Evolutionary conservation across 257 asterid genomes (phyloP).

Genomic region (Solanum clarkiae): DNA sequence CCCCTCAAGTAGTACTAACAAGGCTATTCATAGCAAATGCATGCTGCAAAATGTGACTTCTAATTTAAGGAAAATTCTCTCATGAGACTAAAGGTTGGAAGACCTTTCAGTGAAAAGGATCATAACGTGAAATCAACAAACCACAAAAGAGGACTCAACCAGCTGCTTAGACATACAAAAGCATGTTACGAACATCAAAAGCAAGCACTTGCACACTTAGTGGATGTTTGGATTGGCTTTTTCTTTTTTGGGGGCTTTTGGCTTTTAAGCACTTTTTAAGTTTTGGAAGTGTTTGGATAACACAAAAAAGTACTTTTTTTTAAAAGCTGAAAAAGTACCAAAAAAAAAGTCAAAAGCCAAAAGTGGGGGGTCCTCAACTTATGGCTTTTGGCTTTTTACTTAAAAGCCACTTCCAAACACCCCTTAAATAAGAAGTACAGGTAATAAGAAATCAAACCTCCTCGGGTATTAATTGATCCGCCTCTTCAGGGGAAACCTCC

Average conservation of each 20-base stretch:
- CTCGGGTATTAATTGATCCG: slow-evolving; percentile 71
- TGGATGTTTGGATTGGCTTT: no score
- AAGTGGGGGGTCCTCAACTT: no score
- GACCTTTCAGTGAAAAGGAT: not conserved
- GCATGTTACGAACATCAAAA: not conserved
- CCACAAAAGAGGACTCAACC: not conserved
- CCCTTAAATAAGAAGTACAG: not conserved
- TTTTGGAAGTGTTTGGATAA: no score
- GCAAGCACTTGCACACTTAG: not conserved
- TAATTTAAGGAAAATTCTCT: not conserved
- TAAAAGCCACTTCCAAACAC: no score
- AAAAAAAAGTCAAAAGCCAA: no score
- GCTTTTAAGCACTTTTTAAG: no score
- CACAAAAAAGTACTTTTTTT: no score
- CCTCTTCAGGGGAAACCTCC: slow-evolving; percentile 95
- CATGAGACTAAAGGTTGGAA: not conserved
- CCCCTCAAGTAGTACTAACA: not conserved
- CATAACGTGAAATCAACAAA: not conserved
- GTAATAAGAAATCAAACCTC: slow-evolving; percentile 40
- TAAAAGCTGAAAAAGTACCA: no score
- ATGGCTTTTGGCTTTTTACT: no score
- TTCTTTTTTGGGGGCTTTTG: no score
- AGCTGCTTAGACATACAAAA: not conserved
- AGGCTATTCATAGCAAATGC: not conserved
- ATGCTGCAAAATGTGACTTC: not conserved